phyloP scores from a whole-genome alignment of 345 rosid species.

The Gossypioides kirkii region DNA sequence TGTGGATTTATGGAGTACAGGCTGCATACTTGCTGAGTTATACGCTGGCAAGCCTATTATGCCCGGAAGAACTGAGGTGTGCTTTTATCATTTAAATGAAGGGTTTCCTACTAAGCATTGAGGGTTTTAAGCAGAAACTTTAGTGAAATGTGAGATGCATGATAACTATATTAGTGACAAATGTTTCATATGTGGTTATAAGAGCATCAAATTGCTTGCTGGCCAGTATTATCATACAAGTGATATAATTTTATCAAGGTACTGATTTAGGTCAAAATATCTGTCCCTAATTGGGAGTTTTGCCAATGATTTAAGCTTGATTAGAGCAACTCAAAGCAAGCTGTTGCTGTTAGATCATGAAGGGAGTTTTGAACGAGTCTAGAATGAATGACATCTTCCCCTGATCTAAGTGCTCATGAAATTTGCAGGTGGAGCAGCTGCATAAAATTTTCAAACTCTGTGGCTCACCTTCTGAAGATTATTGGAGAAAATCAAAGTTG shows the following conservation, averaged over 20 bases:
- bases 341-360: neutral
- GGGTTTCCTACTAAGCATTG: neutral
- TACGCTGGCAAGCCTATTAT: constrained; percentile 99
- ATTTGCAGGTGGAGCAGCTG: constrained; percentile 83
- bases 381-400: neutral
- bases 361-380: neutral
- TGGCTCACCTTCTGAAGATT: constrained; percentile 94
- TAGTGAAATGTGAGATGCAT: neutral
- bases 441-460: constrained; percentile 98
- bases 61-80: constrained; percentile 99
- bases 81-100: constrained; percentile 4
- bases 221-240: neutral
- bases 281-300: neutral
- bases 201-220: neutral
- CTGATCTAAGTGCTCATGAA: no score
- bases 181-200: neutral
- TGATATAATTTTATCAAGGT: neutral
- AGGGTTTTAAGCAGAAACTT: neutral
- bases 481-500: constrained; percentile 90
- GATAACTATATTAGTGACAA: neutral
- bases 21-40: constrained; percentile 93
- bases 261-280: neutral
- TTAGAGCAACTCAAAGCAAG: neutral
- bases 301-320: neutral
- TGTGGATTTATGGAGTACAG: constrained; percentile 95